Conservation (phyloP, 2,329 filamentous ascomycete species). For the Colletotrichum zoysiae region DNA sequence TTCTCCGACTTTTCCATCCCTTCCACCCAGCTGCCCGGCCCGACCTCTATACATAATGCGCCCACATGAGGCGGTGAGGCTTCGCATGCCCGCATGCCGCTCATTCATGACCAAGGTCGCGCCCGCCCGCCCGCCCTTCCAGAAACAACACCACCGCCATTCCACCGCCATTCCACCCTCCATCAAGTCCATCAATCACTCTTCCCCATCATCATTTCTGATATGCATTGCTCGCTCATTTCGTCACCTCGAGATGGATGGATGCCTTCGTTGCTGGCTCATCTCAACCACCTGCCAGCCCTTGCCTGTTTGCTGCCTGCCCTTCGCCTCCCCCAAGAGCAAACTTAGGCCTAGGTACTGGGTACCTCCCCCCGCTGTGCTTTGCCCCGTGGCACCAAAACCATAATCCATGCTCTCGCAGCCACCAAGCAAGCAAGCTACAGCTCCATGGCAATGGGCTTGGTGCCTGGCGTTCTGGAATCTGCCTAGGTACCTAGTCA, state of each 20-base stretch:
- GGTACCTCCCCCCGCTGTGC: neutral
- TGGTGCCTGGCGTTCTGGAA: neutral
- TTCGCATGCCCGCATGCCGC: conserved; percentile 4
- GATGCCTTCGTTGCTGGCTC: neutral
- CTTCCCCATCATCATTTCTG: neutral
- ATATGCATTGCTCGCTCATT: neutral
- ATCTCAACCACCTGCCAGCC: too few species aligned
- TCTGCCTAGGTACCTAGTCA: too few species aligned
- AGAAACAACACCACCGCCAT: too few species aligned
- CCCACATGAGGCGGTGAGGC: conserved; percentile 2
- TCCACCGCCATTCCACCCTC: conserved; percentile 29
- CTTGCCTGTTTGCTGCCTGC: conserved; percentile 4
- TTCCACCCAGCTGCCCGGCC: too few species aligned
- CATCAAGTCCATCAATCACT: neutral
- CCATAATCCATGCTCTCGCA: neutral
- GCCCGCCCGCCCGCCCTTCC: neutral
- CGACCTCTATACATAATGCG: neutral
- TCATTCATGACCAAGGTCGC: neutral
- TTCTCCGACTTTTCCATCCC: too few species aligned
- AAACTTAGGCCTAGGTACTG: neutral
- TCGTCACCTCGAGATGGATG: neutral
- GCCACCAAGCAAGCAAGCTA: neutral
- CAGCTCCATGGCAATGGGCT: neutral
- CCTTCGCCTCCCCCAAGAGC: neutral
- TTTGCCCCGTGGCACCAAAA: conserved; percentile 11